Percentiles rank a stretch among this genome's conserved stretches.
Evolutionary conservation across 352 stramenopile species (phyloP).

Genomic region (Pythium periplocum): DNA sequence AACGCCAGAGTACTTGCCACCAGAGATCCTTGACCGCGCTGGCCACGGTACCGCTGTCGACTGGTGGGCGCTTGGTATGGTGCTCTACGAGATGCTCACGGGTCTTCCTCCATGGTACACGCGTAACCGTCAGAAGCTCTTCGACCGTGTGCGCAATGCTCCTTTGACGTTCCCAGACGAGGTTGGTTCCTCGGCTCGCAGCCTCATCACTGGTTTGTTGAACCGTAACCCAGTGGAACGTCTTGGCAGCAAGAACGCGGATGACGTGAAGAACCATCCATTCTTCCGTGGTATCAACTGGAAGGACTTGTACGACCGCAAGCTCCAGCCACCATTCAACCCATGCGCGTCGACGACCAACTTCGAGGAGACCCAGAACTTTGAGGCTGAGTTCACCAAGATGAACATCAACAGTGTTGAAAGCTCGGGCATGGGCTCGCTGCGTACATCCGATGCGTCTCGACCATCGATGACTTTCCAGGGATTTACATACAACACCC

Average conservation of each 20-base stretch:
- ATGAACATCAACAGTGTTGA: conserved; percentile 88
- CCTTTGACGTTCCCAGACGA: conserved; percentile 87
- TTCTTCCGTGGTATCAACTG: conserved; percentile 83
- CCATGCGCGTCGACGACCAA: conserved; percentile 59
- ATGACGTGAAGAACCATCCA: conserved; percentile 83
- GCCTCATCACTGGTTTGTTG: conserved; percentile 80
- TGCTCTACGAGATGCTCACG: conserved; percentile 94
- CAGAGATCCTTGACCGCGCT: conserved; percentile 87
- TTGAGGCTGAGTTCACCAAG: conserved; percentile 88
- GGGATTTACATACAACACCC: conserved; percentile 88
- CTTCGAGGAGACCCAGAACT: conserved; percentile 84
- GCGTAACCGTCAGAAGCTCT: conserved; percentile 90
- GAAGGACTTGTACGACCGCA: conserved; percentile 77
- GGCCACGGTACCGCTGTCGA: conserved; percentile 89
- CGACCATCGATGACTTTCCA: conserved; percentile 86
- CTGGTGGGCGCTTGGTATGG: conserved; percentile 91
- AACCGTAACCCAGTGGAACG: conserved; percentile 77
- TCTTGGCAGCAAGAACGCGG: conserved; percentile 64
- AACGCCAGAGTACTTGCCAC: conserved; percentile 90
- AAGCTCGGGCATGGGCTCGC: conserved; percentile 50
- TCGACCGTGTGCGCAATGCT: conserved; percentile 85
- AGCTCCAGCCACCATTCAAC: conserved; percentile 82
- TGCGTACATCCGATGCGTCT: conserved; percentile 71
- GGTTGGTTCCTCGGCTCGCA: conserved; percentile 59
- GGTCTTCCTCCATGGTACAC: conserved; percentile 91